Conservation (phyloP, 495 filamentous ascomycete genomes). For the Stereocaulon alpinum region DNA sequence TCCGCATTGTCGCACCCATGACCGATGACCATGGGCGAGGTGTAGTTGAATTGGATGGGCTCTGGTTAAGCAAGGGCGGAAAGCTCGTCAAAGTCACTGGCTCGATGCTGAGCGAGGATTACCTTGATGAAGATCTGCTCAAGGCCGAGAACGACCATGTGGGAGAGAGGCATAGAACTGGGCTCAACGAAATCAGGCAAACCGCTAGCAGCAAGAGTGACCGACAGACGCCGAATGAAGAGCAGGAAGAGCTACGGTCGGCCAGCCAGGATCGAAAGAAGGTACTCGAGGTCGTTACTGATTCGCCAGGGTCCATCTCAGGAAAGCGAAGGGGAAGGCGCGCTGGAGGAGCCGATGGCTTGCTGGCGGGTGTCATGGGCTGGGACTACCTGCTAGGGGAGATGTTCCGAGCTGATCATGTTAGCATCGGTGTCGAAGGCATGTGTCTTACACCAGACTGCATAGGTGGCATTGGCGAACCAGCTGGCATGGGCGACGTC, state of each 20-base stretch:
- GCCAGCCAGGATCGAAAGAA: conserved; percentile 18
- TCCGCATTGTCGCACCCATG: conserved; percentile 32
- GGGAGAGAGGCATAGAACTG: conserved; percentile 21
- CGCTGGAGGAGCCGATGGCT: conserved; percentile 20
- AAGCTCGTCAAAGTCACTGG: conserved; percentile 24
- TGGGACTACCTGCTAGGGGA: conserved; percentile 35
- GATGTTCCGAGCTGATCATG: conserved; percentile 33
- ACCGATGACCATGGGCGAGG: conserved; percentile 24
- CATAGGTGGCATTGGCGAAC: conserved; percentile 28
- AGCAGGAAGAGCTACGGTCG: conserved; percentile 1
- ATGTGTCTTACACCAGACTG: conserved; percentile 32
- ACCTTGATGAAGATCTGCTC: conserved; percentile 21
- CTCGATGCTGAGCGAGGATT: conserved; percentile 20
- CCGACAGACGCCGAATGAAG: background rate
- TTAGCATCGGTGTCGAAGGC: conserved; percentile 28
- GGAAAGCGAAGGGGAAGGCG: conserved; percentile 10
- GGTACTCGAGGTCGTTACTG: conserved; percentile 31
- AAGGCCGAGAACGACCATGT: conserved; percentile 21
- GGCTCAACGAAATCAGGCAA: conserved; percentile 16
- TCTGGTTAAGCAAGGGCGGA: conserved; percentile 31
- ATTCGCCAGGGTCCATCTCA: conserved; percentile 23
- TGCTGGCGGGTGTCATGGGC: conserved; percentile 30
- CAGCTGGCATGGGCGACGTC: conserved; percentile 30
- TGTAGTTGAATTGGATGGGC: conserved; percentile 29
- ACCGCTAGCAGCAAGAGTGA: conserved; percentile 11